Evolutionary conservation across 2,329 filamentous ascomycete genomes (phyloP).

Genomic region (Penicillium sp.): DNA sequence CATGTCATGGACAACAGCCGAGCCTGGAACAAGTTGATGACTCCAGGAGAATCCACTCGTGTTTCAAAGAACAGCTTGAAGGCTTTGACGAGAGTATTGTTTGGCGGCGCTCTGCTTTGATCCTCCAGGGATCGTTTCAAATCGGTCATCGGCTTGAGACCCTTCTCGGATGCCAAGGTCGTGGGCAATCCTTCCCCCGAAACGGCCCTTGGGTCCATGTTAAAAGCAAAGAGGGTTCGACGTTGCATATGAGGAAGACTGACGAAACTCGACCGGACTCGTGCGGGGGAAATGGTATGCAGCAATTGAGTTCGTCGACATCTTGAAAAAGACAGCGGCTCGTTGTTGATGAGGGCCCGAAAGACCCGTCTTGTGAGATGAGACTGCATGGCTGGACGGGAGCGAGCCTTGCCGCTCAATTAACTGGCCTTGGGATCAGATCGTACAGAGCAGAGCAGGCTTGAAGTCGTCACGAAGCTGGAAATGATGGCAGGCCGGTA

Average conservation of each 20-base stretch:
- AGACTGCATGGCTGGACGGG: conserved; percentile 45
- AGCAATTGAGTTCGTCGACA: conserved; percentile 41
- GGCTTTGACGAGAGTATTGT: conserved; percentile 66
- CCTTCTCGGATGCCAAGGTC: conserved; percentile 63
- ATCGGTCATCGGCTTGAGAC: conserved; percentile 72
- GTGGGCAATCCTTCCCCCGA: conserved; percentile 50
- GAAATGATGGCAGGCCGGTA: not conserved
- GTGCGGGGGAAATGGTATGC: conserved; percentile 35
- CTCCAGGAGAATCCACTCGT: conserved; percentile 54
- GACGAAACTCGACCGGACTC: conserved; percentile 34
- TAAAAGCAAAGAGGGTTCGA: conserved; percentile 41
- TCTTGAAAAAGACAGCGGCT: conserved; percentile 46
- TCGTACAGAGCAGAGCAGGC: not conserved
- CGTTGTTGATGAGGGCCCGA: conserved; percentile 49
- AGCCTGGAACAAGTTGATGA: conserved; percentile 69
- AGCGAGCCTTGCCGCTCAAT: not conserved
- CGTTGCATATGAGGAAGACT: conserved; percentile 43
- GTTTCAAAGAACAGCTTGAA: conserved; percentile 65
- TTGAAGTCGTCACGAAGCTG: not conserved
- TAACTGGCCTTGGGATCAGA: not conserved
- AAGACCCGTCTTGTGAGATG: conserved; percentile 51
- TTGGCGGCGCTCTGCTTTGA: conserved; percentile 65
- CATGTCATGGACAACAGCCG: conserved; percentile 63
- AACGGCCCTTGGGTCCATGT: conserved; percentile 48
- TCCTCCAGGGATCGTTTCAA: conserved; percentile 66